phyloP scores from a whole-genome alignment of 2,329 filamentous ascomycete genomes.

The Colletotrichum sp. region DNA sequence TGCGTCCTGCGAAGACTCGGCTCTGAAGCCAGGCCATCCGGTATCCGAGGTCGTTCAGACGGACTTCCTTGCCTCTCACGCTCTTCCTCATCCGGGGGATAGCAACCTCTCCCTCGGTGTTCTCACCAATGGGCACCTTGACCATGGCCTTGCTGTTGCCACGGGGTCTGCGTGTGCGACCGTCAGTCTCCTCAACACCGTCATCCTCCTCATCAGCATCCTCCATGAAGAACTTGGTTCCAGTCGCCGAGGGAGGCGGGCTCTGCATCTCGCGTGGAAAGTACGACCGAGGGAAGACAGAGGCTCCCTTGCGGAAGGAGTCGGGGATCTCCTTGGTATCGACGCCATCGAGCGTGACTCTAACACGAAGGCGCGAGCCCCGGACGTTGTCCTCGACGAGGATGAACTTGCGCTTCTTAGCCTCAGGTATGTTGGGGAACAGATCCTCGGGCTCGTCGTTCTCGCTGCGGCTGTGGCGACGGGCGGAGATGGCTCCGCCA shows the following conservation, averaged over 20 bases:
- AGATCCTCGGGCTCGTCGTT: conserved; percentile 70
- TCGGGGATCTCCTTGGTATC: conserved; percentile 96
- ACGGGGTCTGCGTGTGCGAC: conserved; percentile 41
- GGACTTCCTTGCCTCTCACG: conserved; percentile 80
- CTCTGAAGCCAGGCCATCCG: conserved; percentile 98
- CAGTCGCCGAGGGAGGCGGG: conserved; percentile 76
- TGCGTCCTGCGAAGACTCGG: conserved; percentile 84
- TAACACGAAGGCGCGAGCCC: conserved; percentile 81
- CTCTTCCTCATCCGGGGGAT: conserved; percentile 75
- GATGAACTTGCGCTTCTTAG: conserved; percentile 95
- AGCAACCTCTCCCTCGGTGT: conserved; percentile 72
- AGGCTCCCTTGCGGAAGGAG: conserved; percentile 88
- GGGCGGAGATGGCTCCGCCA: conserved; percentile 38
- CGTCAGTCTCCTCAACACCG: conserved; percentile 55
- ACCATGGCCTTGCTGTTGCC: conserved; percentile 49
- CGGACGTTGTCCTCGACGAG: conserved; percentile 89
- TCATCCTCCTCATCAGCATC: conserved; percentile 65
- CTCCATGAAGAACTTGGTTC: conserved; percentile 75
- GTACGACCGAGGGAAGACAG: conserved; percentile 89
- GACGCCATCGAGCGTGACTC: conserved; percentile 90
- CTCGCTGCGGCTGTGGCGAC: conserved; percentile 45
- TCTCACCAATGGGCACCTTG: conserved; percentile 70
- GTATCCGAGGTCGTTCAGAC: conserved; percentile 90
- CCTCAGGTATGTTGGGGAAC: conserved; percentile 87
- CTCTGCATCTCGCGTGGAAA: conserved; percentile 94